Percentiles rank a stretch among this genome's conserved stretches.
Conservation (phyloP, 768 basidiomycete genomes). For the Cyclocybe cylindracea region DNA sequence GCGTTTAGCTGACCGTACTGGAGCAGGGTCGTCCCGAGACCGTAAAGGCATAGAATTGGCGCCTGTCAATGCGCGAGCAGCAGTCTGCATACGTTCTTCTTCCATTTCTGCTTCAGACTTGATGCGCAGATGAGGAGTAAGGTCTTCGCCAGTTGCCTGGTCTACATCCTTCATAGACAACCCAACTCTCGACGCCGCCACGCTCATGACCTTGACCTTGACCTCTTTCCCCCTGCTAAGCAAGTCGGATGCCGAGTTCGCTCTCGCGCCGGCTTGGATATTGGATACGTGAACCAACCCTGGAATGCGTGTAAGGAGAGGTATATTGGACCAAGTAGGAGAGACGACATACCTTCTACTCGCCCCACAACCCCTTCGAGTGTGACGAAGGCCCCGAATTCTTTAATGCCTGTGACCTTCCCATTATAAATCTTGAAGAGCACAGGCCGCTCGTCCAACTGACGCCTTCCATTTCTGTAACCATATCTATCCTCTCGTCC, state of each 20-base stretch:
- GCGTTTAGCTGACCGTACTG: constrained; percentile 79
- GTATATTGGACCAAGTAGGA: neutral
- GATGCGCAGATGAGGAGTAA: constrained; percentile 93
- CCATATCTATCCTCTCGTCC: constrained; percentile 43
- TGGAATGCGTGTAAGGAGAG: constrained; percentile 26
- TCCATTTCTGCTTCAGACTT: constrained; percentile 93
- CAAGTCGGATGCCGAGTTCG: constrained; percentile 85
- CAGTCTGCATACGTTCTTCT: constrained; percentile 61
- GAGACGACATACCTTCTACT: constrained; percentile 72
- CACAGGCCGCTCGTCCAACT: constrained; percentile 79
- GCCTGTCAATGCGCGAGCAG: constrained; percentile 71
- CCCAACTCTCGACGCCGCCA: constrained; percentile 77
- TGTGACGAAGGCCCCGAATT: constrained; percentile 94
- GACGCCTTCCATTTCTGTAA: constrained; percentile 35
- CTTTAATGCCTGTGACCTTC: constrained; percentile 81
- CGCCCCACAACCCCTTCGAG: constrained; percentile 86
- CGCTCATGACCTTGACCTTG: constrained; percentile 96
- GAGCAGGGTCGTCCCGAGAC: constrained; percentile 43
- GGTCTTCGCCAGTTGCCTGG: constrained; percentile 84
- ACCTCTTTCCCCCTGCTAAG: constrained; percentile 82
- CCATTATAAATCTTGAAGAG: constrained; percentile 96
- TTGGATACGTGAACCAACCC: constrained; percentile 98
- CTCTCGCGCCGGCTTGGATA: constrained; percentile 83
- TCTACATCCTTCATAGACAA: constrained; percentile 99
- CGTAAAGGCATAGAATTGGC: constrained; percentile 85